A percentile compares a stretch with the other conserved stretches of the same genome.
Evolutionary conservation across 2,329 filamentous ascomycete species (phyloP).

Genomic region (Metarhizium humberi): DNA sequence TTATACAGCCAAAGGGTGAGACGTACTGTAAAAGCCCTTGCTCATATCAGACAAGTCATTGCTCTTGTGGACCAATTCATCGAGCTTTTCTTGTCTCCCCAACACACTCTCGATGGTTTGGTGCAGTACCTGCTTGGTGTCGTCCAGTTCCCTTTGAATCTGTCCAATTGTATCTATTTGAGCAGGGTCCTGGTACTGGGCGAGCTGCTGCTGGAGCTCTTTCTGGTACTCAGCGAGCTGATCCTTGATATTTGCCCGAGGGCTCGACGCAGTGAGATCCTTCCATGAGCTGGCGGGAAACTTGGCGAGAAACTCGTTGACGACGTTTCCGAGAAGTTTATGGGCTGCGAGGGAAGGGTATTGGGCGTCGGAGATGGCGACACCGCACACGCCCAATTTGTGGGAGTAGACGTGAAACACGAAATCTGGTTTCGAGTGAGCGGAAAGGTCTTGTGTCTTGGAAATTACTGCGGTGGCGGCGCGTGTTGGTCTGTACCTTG

Average conservation of each 20-base stretch:
- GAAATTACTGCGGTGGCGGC: background rate
- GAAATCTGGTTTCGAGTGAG: constrained; percentile 37
- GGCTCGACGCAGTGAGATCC: constrained; percentile 43
- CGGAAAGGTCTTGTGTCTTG: background rate
- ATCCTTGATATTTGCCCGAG: constrained; percentile 56
- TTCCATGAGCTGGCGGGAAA: constrained; percentile 64
- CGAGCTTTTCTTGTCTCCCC: constrained; percentile 93
- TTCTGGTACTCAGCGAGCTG: constrained; percentile 22
- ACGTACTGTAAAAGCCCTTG: constrained; percentile 92
- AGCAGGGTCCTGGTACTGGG: constrained; percentile 73
- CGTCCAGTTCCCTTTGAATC: constrained; percentile 93
- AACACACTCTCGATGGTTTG: constrained; percentile 87
- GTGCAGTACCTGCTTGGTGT: constrained; percentile 94
- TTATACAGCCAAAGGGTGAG: background rate
- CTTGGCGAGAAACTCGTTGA: constrained; percentile 76
- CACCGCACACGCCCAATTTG: constrained; percentile 63
- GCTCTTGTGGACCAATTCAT: constrained; percentile 87
- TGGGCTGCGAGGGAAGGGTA: constrained; percentile 76
- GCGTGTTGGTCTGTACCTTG: constrained; percentile 43
- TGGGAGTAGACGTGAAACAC: constrained; percentile 71
- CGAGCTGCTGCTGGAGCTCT: constrained; percentile 33
- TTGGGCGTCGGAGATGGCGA: constrained; percentile 68
- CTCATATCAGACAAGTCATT: constrained; percentile 83
- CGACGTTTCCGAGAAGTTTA: constrained; percentile 73
- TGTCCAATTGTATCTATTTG: constrained; percentile 88